Base-by-base conservation (phyloP, 345 rosid genomes). In the Aquilaria sinensis region DNA sequence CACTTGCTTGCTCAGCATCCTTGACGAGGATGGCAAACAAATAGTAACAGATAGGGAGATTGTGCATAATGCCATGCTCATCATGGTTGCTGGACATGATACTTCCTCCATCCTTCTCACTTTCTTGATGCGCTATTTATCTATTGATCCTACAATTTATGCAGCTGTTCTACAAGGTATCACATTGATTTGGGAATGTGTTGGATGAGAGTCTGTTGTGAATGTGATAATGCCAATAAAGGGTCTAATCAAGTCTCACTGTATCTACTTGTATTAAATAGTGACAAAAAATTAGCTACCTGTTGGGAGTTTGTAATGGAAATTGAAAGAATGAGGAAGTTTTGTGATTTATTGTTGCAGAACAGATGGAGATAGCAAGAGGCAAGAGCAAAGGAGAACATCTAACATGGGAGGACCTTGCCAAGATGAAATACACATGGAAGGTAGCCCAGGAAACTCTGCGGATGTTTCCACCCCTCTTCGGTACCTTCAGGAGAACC, bases 351-450 rank as follows among this genome's bases (percentile, higher is more conserved):
- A n/a, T 47, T 56, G 10, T 30, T 71, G 72, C 77, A 78, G 89
- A 86, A 61, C 84, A 83, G 23, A 82, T 78, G 31, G 78, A 74
- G 61, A 76, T 78, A 51, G 75, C 78, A 23, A 68, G 63, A 33
- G 64, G 66, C 73, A 81, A 78, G 78, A 41, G 13, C 2, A 45
- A 16, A 29, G 82, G 77, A 4, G 81, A 77, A 67, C 31, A 51
- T 47, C 60, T 83, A 46, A 83, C 78, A 14, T 74, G 89, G 88
- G 80, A 83, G 53, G 80, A 83, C 32, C 80, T 80, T 37, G 63
- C 71, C 60, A 81, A 58, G 77, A 83, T 83, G 92, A 76, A 80
- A 66, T 81, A 77, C 75, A 76, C 86, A 56, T 83, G 88, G 85
- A 81, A 75, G 70, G 83, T 81, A 47, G 86, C 83, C 4, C 32